Percentiles rank a stretch among this genome's conserved stretches.
phyloP scores from a whole-genome alignment of 306 rosid species.

The Prunus mongolica region DNA sequence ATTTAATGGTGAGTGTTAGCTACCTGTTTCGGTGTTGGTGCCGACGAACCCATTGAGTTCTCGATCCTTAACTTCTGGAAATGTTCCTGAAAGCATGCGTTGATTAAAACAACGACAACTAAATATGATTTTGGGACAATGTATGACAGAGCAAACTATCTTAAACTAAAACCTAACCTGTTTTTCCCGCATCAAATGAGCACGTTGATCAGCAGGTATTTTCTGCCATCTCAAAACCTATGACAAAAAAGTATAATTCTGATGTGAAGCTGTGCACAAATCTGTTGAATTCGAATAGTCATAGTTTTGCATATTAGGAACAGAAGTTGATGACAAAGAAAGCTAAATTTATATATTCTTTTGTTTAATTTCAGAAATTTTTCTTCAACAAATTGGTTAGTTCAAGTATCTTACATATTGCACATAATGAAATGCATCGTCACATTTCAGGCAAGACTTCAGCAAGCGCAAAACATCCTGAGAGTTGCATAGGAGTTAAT shows the following conservation, averaged over 20 bases:
- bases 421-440: constrained; percentile 78
- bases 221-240: constrained; percentile 91
- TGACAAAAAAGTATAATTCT: constrained; percentile 18
- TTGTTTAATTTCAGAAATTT: not conserved
- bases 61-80: constrained; percentile 74
- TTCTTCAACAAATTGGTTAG: constrained; percentile 10
- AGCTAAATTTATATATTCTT: not conserved
- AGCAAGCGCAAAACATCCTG: constrained; percentile 71
- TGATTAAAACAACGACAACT: not conserved
- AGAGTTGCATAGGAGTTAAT: constrained; percentile 7
- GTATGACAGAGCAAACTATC: not conserved
- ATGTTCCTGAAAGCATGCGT: constrained; percentile 64
- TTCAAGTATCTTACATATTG: constrained; percentile 53
- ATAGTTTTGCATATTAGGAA: not conserved
- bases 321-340: not conserved
- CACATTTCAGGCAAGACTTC: constrained; percentile 51
- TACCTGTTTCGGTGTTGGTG: constrained; percentile 83
- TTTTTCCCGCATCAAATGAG: constrained; percentile 81
- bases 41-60: constrained; percentile 79
- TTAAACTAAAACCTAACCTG: constrained; percentile 45
- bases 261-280: not conserved
- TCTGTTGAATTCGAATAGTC: not conserved
- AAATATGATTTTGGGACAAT: not conserved
- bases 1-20: not conserved
- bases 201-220: constrained; percentile 90